phyloP scores from a whole-genome alignment of 164 flowering plant genomes.

The Kingdonia uniflora region DNA sequence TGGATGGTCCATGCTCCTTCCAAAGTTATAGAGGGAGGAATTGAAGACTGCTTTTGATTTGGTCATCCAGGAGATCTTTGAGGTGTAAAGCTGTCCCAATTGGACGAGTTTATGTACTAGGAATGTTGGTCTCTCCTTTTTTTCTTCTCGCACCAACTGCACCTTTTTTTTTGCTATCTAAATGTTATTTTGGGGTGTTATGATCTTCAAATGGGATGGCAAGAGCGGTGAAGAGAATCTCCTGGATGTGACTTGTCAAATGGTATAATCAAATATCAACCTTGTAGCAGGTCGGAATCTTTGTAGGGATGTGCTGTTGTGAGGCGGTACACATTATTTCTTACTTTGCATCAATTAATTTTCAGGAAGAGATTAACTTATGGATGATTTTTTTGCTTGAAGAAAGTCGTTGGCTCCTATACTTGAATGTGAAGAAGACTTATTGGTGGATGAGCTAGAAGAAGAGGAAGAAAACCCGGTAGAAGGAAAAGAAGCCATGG shows the following conservation, averaged over 20 bases:
- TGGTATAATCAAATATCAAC: neutral
- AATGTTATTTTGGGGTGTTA: too few species aligned
- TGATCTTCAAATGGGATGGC: neutral
- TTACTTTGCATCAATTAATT: conserved; percentile 3
- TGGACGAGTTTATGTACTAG: too few species aligned
- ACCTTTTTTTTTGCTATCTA: too few species aligned
- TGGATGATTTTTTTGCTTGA: conserved; percentile 25
- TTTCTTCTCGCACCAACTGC: too few species aligned
- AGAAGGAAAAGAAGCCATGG: conserved; percentile 8
- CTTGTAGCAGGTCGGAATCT: neutral
- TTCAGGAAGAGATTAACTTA: conserved; percentile 8
- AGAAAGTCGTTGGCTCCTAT: conserved; percentile 92
- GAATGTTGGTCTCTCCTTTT: too few species aligned
- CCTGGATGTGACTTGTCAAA: neutral
- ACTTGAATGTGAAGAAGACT: conserved; percentile 64
- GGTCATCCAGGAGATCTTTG: too few species aligned
- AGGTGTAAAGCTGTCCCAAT: too few species aligned
- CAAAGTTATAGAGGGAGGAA: too few species aligned
- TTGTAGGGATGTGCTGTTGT: neutral
- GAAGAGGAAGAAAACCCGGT: conserved; percentile 16
- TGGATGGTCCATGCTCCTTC: neutral
- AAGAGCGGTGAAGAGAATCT: neutral
- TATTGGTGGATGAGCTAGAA: conserved; percentile 32
- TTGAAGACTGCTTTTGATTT: too few species aligned
- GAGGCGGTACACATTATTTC: too few species aligned